Conservation (phyloP, 2,329 filamentous ascomycete genomes). For the Xylaria sp. region DNA sequence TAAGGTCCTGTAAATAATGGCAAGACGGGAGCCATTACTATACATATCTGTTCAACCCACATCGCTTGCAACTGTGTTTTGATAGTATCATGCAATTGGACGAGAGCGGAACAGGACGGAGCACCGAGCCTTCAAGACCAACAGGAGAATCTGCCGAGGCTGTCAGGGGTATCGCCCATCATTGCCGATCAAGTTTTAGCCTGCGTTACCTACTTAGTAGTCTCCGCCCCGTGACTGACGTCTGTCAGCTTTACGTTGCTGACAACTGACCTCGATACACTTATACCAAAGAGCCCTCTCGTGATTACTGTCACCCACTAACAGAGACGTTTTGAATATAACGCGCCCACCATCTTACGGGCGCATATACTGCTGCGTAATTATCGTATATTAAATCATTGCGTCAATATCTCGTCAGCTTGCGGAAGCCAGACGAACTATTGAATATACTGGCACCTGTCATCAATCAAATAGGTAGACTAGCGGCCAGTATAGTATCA, state of each 20-base stretch:
- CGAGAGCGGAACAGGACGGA: conserved; percentile 15
- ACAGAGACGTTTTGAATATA: conserved; percentile 1
- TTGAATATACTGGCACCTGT: conserved; percentile 10
- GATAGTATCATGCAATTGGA: conserved; percentile 18
- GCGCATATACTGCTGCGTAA: conserved; percentile 14
- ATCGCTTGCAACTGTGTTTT: conserved; percentile 13
- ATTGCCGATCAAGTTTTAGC: conserved; percentile 18
- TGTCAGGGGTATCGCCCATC: conserved; percentile 24
- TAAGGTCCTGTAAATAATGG: not conserved
- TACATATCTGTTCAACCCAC: conserved; percentile 26
- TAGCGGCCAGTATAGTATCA: not conserved
- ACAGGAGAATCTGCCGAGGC: conserved; percentile 34
- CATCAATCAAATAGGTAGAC: conserved; percentile 14
- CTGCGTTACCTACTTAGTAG: conserved; percentile 5
- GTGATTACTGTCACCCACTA: conserved; percentile 26
- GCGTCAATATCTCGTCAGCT: conserved; percentile 38
- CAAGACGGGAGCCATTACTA: conserved; percentile 15
- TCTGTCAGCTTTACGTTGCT: conserved; percentile 27
- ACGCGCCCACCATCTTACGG: conserved; percentile 10
- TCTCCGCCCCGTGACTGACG: conserved; percentile 23
- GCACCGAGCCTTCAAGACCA: conserved; percentile 18
- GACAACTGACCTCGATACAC: conserved; percentile 19
- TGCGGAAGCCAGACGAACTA: conserved; percentile 17
- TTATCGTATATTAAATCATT: conserved; percentile 32
- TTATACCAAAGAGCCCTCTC: conserved; percentile 18